Conservation (phyloP, 2,329 filamentous ascomycete species). For the Fusarium verticillioides region DNA sequence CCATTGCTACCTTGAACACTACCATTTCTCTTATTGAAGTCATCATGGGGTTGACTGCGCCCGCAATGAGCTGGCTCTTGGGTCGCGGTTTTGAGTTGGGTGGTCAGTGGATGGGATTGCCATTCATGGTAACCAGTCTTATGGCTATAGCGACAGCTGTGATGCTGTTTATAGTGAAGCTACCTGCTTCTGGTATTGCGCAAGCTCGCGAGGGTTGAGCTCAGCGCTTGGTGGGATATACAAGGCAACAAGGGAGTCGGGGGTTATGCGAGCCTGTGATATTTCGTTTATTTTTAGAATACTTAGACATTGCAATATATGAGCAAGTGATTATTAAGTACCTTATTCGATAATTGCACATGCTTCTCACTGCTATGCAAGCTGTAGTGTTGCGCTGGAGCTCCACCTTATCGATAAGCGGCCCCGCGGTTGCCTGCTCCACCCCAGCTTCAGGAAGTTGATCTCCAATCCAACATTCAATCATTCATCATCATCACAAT, state of each 20-base stretch:
- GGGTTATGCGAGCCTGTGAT: fast-evolving
- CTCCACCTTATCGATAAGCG: constrained; percentile 40
- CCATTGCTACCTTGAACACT: constrained; percentile 65
- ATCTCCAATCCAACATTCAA: constrained; percentile 13
- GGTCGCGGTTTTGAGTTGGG: constrained; percentile 58
- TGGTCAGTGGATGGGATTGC: constrained; percentile 61
- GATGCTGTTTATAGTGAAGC: constrained; percentile 47
- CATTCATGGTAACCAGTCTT: constrained; percentile 55
- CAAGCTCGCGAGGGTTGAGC: constrained; percentile 26
- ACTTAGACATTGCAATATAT: neutral
- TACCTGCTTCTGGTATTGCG: constrained; percentile 38
- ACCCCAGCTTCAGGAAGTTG: constrained; percentile 28
- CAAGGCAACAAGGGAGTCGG: too few relatives aligned
- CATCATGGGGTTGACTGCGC: constrained; percentile 58
- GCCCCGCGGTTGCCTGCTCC: constrained; percentile 42
- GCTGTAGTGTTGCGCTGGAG: neutral
- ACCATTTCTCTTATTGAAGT: constrained; percentile 63
- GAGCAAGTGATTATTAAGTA: neutral
- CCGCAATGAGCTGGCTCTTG: constrained; percentile 60
- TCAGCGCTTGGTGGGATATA: fast-evolving
- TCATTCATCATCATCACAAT: constrained; percentile 21
- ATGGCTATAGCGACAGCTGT: constrained; percentile 46
- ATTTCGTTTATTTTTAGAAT: neutral
- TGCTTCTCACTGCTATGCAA: neutral
- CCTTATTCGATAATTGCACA: neutral